Conservation (phyloP, 2,329 filamentous ascomycete species). For the Claviceps sp. region DNA sequence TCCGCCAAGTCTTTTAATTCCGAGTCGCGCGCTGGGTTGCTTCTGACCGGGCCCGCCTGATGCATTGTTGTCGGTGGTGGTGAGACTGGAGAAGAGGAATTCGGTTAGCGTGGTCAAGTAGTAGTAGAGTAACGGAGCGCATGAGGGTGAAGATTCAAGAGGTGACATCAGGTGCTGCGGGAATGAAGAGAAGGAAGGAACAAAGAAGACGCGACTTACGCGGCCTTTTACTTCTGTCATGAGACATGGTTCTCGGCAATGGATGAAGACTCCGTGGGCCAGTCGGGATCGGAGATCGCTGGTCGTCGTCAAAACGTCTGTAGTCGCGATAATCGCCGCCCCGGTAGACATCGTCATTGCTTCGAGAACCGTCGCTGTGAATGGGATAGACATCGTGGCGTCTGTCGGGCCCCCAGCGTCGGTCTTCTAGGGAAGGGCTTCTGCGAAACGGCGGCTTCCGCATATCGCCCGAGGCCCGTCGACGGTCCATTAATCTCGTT, state of each 20-base stretch:
- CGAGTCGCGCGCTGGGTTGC: background rate
- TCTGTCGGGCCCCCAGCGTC: too few relatives aligned
- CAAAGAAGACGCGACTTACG: background rate
- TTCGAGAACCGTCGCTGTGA: too few relatives aligned
- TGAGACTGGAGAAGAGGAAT: background rate
- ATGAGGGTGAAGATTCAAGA: too few relatives aligned
- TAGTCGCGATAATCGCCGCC: background rate
- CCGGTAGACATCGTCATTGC: background rate
- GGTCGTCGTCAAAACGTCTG: background rate
- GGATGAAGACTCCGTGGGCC: background rate
- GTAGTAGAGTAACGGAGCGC: too few relatives aligned
- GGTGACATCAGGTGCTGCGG: too few relatives aligned
- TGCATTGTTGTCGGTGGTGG: constrained; percentile 2
- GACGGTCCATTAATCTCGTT: too few relatives aligned
- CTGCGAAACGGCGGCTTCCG: too few relatives aligned
- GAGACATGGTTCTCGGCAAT: background rate
- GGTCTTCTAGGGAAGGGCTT: too few relatives aligned
- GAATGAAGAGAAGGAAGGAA: background rate
- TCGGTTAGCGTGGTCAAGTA: background rate
- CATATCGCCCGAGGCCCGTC: too few relatives aligned
- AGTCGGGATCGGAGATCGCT: too few relatives aligned
- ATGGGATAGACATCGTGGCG: too few relatives aligned
- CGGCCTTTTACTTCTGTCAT: background rate
- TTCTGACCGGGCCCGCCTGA: constrained; percentile 1
- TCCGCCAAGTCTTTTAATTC: constrained; percentile 9